Percentiles rank a stretch among this genome's conserved stretches.
Conservation (phyloP, 306 rosid genomes). For the Pueraria montana region DNA sequence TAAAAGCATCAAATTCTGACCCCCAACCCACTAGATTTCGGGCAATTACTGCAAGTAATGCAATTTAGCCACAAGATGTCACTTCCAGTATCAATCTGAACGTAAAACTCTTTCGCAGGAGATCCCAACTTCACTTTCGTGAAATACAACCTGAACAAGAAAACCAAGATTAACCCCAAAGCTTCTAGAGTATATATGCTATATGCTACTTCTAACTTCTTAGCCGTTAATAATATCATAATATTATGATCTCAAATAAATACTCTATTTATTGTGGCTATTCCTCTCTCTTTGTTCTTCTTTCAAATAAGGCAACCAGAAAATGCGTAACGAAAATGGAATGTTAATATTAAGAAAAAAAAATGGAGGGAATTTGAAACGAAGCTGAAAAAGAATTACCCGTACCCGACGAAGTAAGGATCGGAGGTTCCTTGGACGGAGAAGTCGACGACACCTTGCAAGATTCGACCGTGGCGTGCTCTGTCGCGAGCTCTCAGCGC, state of each 20-base stretch:
- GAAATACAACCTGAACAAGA: conserved; percentile 78
- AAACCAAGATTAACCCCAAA: conserved; percentile 48
- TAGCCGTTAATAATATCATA: not conserved
- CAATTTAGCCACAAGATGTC: conserved; percentile 94
- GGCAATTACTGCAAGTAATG: conserved; percentile 86
- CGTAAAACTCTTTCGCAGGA: conserved; percentile 89
- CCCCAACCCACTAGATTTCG: conserved; percentile 84
- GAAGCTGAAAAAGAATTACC: conserved; percentile 43
- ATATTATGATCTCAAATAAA: not conserved
- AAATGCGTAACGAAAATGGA: conserved; percentile 16
- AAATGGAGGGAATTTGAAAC: conserved; percentile 9
- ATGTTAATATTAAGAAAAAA: not conserved
- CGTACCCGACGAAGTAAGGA: conserved; percentile 83
- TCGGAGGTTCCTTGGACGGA: conserved; percentile 93
- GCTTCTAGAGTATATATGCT: not conserved
- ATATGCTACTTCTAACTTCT: conserved; percentile 2
- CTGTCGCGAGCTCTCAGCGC: conserved; percentile 78
- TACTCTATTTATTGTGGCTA: not conserved
- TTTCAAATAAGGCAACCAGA: conserved; percentile 36
- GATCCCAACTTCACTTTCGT: conserved; percentile 95
- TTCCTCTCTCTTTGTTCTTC: conserved; percentile 9
- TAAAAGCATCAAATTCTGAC: conserved; percentile 56
- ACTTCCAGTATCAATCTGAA: conserved; percentile 96
- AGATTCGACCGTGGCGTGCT: conserved; percentile 78
- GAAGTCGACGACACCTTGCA: conserved; percentile 82